These are phyloP conservation scores for Aspergillus intermedius DNA, from an alignment of 2,329 filamentous ascomycete species.

Conservation along the genomic window DNA sequence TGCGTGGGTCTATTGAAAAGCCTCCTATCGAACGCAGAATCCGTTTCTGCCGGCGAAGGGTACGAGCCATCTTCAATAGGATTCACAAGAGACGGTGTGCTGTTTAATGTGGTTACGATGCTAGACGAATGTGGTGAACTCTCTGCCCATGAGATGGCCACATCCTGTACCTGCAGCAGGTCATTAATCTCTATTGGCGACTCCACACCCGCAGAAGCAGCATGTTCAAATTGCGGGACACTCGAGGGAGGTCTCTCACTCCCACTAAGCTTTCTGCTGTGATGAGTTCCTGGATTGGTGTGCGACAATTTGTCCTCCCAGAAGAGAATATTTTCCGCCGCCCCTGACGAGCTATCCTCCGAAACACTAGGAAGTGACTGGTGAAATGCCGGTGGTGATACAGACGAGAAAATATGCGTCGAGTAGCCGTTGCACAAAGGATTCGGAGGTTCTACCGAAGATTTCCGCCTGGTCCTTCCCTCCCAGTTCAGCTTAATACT, in stretches of 20 bases:
- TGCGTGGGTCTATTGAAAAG: background rate
- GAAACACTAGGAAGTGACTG: conserved; percentile 1
- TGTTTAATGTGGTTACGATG: conserved; percentile 13
- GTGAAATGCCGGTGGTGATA: conserved; percentile 3
- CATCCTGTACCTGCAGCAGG: conserved; percentile 4
- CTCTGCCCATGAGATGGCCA: conserved; percentile 16
- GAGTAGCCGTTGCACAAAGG: conserved; percentile 20
- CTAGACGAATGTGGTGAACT: conserved; percentile 9
- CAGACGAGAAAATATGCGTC: conserved; percentile 10
- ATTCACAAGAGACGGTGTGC: conserved; percentile 11
- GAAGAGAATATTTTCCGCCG: conserved; percentile 5
- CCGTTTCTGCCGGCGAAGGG: conserved; percentile 18
- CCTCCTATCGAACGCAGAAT: conserved; percentile 4
- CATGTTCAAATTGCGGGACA: background rate
- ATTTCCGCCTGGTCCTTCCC: conserved; percentile 58
- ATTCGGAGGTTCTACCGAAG: conserved; percentile 31
- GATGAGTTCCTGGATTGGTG: background rate
- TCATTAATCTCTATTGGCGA: background rate
- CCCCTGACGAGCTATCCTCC: conserved; percentile 1
- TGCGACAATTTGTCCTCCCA: background rate
- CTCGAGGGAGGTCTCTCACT: background rate
- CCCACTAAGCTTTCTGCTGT: background rate
- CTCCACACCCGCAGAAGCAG: background rate
- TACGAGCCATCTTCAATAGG: conserved; percentile 13
- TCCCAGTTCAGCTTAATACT: conserved; percentile 77